phyloP scores from a whole-genome alignment of 1,284 basidiomycete genomes.

The Heliocybe sulcata region DNA sequence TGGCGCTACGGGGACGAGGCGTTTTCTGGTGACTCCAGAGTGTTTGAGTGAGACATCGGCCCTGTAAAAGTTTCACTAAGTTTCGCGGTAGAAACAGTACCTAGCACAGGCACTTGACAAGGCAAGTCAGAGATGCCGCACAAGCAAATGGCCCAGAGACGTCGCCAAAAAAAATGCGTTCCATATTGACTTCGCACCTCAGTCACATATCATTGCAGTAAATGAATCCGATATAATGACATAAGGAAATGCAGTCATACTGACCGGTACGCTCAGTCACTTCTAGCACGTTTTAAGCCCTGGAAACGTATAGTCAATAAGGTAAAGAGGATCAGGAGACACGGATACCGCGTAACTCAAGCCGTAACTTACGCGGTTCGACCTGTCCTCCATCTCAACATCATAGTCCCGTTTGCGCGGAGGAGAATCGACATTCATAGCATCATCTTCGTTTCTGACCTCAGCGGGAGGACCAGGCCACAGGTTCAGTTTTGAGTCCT shows the following conservation, averaged over 20 bases:
- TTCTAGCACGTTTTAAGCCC: neutral
- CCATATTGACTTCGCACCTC: neutral
- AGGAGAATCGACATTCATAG: neutral
- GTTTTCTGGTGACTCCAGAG: too few relatives aligned
- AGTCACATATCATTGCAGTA: neutral
- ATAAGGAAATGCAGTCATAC: too few relatives aligned
- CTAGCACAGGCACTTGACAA: too few relatives aligned
- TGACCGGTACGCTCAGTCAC: neutral
- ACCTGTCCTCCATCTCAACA: neutral
- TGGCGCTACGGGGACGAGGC: too few relatives aligned
- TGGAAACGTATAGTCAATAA: neutral
- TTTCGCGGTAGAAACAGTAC: too few relatives aligned
- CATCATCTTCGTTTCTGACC: neutral
- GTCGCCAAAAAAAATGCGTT: neutral
- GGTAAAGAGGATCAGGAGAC: neutral
- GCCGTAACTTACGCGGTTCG: neutral
- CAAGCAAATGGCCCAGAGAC: neutral
- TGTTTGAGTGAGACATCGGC: too few relatives aligned
- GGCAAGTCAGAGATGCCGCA: neutral
- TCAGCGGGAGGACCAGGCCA: slow-evolving; percentile 19
- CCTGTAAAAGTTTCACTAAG: too few relatives aligned
- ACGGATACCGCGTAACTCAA: too few relatives aligned
- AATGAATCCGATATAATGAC: neutral
- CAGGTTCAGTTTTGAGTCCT: slow-evolving; percentile 26
- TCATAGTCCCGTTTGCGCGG: neutral